Evolutionary conservation across 2,329 filamentous ascomycete genomes (phyloP), one percentile per base, ranked within the genome.

Genomic region (Epichloe hybrida): DNA sequence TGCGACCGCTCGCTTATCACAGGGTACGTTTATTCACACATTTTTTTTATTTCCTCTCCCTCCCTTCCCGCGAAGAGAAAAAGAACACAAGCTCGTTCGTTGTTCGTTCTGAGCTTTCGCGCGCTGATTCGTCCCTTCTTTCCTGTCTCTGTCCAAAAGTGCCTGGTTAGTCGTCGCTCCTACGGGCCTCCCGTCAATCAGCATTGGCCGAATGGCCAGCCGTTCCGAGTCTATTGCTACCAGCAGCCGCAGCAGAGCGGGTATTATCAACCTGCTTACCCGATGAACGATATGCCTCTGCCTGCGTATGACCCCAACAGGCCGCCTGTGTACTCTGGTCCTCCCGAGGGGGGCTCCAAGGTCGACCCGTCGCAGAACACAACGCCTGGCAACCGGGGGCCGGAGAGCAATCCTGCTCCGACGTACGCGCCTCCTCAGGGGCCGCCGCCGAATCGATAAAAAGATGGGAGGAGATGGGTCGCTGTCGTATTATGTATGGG

Each of bases 1-100:
- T 81, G 38, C 70, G 73, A 17, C 83, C 86, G 15, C 66, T 89
- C 37, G 67, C 66, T 54, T 91, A 91, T 62, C 86, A 93, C 66
- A 72, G 82, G 59, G 81, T 84, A 72, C 36, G 76, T 58, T 5
- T 21, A 5, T 13, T 35, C 20, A 3, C 3, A 15, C 17, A 17
- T 17, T 17, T 3, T 21, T 21, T 21, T 21, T 4, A 23, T 15
- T 46, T 12, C 21, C 7, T 21, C 5, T 15, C 12, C 17, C 5
- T 17, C 12, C 2, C 7, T 46, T 6, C 5, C 7, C 13, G n/a
- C n/a, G 7, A 13, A 3, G 15, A 36, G 7, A 21, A 13, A 15
- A 8, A 21, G 9, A 21, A 36, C n/a, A 36, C n/a, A 13, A 15
- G 21, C 5, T 20, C 9, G 7, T 9, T 20, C 9, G 7, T 46